Conservation (phyloP, 345 rosid species). For the Raphanus sativus region DNA sequence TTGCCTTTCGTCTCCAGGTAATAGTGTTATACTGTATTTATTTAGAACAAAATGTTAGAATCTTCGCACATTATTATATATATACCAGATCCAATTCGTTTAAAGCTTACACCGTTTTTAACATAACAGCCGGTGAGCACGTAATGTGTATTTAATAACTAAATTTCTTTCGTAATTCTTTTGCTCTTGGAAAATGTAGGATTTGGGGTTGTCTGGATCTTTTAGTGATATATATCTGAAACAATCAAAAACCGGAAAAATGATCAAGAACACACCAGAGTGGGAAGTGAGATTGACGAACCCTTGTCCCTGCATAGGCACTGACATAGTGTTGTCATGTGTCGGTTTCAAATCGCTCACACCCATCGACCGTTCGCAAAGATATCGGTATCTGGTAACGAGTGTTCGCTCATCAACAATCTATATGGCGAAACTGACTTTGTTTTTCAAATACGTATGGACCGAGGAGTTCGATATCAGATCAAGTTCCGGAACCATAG, state of each 20-base stretch:
- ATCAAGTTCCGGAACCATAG: not conserved
- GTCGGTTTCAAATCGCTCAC: constrained; percentile 22
- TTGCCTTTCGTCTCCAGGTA: constrained; percentile 21
- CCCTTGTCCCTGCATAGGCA: not conserved
- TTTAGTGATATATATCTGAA: not conserved
- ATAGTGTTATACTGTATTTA: no score
- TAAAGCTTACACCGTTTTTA: not conserved
- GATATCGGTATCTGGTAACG: not conserved
- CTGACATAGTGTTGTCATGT: not conserved
- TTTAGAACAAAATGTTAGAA: not conserved
- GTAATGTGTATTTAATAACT: not conserved
- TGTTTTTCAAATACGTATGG: not conserved
- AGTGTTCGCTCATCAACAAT: constrained; percentile 6
- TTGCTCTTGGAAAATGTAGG: constrained; percentile 10
- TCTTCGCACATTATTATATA: not conserved
- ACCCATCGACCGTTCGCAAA: not conserved
- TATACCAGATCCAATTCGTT: not conserved
- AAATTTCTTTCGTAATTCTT: not conserved
- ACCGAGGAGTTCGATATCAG: not conserved
- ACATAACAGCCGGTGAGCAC: not conserved
- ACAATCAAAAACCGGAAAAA: constrained; percentile 22
- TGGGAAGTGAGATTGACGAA: constrained; percentile 16
- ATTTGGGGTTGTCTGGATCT: not conserved
- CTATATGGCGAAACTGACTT: not conserved
- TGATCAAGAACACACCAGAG: constrained; percentile 8